These are phyloP conservation scores for Zygoascus bituminiphila DNA, from an alignment of 805 yeast species.

Conservation along the genomic window DNA sequence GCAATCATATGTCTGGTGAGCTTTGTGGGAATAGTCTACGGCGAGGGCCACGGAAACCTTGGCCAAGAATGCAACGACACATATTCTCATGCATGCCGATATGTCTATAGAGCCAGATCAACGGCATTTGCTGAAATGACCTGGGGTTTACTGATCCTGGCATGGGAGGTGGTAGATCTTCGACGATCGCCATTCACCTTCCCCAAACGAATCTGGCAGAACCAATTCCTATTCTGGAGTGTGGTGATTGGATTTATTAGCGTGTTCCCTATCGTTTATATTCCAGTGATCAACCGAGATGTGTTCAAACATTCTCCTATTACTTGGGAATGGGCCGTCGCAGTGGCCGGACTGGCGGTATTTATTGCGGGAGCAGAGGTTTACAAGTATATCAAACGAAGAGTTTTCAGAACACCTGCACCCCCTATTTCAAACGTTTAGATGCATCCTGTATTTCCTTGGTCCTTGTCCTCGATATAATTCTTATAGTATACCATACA, in stretches of 20 bases:
- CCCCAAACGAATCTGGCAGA: constrained; percentile 46
- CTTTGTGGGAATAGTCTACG: constrained; percentile 60
- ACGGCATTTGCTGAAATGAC: constrained; percentile 75
- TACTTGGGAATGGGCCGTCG: constrained; percentile 74
- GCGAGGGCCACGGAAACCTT: constrained; percentile 54
- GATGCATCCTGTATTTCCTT: neutral
- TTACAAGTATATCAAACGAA: constrained; percentile 61
- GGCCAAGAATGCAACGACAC: constrained; percentile 56
- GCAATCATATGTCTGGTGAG: constrained; percentile 61
- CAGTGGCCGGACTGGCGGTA: constrained; percentile 46
- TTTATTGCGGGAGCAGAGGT: constrained; percentile 56
- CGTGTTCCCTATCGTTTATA: constrained; percentile 75
- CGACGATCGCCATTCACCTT: constrained; percentile 61
- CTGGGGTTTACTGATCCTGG: constrained; percentile 73
- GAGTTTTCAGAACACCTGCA: constrained; percentile 32
- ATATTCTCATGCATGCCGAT: constrained; percentile 40
- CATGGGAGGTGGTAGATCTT: constrained; percentile 78
- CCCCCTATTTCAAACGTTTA: neutral
- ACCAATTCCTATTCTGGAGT: constrained; percentile 77
- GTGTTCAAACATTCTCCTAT: constrained; percentile 70
- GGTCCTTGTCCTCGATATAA: neutral
- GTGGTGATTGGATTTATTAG: constrained; percentile 59
- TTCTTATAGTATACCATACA: neutral
- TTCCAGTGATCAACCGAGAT: constrained; percentile 73
- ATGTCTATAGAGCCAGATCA: constrained; percentile 69